Conservation (phyloP, 164 flowering plant species). For the Pachysandra terminalis region DNA sequence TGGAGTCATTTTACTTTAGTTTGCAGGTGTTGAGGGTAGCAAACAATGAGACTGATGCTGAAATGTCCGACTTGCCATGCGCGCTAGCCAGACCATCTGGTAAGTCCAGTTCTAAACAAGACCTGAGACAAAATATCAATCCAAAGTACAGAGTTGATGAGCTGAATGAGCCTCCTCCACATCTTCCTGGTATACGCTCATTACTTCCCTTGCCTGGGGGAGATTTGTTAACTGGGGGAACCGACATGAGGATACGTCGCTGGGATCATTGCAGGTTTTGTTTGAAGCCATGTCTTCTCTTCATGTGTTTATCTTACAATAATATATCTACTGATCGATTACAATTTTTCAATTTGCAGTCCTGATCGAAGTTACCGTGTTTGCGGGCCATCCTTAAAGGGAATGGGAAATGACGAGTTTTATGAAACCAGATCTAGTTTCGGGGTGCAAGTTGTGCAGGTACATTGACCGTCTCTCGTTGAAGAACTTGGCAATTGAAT, state of each 20-base stretch:
- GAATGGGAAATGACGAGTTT: conserved; percentile 62
- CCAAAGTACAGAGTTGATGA: conserved; percentile 78
- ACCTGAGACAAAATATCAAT: conserved; percentile 44
- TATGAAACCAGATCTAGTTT: conserved; percentile 76
- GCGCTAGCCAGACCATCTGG: conserved; percentile 66
- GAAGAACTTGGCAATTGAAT: neutral
- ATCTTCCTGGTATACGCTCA: conserved; percentile 84
- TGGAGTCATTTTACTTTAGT: conserved; percentile 4
- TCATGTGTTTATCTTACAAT: neutral
- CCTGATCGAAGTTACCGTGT: conserved; percentile 84
- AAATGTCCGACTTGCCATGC: conserved; percentile 69
- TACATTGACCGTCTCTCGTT: conserved; percentile 18
- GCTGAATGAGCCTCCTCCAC: conserved; percentile 80
- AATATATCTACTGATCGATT: conserved; percentile 1
- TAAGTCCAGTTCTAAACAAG: conserved; percentile 54
- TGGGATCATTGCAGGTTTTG: conserved; percentile 53
- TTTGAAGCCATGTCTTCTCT: conserved; percentile 3
- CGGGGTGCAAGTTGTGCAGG: conserved; percentile 95
- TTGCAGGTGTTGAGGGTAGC: conserved; percentile 70
- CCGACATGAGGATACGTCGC: conserved; percentile 60
- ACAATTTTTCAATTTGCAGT: conserved; percentile 36
- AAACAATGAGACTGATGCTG: conserved; percentile 57
- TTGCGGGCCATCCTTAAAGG: conserved; percentile 81
- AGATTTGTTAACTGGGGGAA: conserved; percentile 81
- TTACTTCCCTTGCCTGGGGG: conserved; percentile 96